These are phyloP conservation scores for Heliocybe sulcata DNA, from an alignment of 1,284 basidiomycete genomes.

Conservation along the genomic window DNA sequence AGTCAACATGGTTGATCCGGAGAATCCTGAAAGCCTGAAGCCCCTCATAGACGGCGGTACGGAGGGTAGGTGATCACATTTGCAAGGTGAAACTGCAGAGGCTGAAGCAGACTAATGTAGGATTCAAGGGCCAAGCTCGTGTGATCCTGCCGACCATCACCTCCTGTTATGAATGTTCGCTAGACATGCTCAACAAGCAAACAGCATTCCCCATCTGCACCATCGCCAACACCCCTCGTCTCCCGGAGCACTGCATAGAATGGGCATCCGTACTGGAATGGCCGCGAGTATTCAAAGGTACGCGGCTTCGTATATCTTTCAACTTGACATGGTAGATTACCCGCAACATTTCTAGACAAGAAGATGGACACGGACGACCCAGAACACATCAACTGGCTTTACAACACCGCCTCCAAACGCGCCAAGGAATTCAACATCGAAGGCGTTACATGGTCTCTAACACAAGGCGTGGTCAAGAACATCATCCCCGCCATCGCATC, in stretches of 20 bases:
- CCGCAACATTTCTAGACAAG: slow-evolving; percentile 51
- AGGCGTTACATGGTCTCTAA: slow-evolving; percentile 96
- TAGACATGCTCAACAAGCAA: slow-evolving; percentile 97
- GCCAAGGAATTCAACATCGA: slow-evolving; percentile 94
- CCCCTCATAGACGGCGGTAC: slow-evolving; percentile 99
- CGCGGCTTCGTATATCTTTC: slow-evolving; percentile 10
- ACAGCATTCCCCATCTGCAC: slow-evolving; percentile 98
- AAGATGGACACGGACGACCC: slow-evolving; percentile 96
- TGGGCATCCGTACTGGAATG: slow-evolving; percentile 99
- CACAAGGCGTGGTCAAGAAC: slow-evolving; percentile 99
- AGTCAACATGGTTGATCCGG: slow-evolving; percentile 88
- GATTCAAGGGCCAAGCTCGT: slow-evolving; percentile 97
- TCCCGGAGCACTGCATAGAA: slow-evolving; percentile 99
- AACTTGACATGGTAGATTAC: not conserved
- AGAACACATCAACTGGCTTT: slow-evolving; percentile 95
- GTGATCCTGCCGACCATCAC: slow-evolving; percentile 95
- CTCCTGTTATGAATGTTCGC: slow-evolving; percentile 97
- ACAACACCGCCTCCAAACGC: slow-evolving; percentile 69
- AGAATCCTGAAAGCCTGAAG: slow-evolving; percentile 89
- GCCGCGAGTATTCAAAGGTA: slow-evolving; percentile 87
- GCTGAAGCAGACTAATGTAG: slow-evolving; percentile 29
- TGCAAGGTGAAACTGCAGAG: not conserved
- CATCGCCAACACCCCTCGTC: slow-evolving; percentile 95
- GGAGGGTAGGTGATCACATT: slow-evolving; percentile 57
- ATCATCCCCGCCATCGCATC: slow-evolving; percentile 98